These are phyloP conservation scores for Wickerhamiella infanticola DNA, from an alignment of 1,139 yeast species.

Conservation along the genomic window DNA sequence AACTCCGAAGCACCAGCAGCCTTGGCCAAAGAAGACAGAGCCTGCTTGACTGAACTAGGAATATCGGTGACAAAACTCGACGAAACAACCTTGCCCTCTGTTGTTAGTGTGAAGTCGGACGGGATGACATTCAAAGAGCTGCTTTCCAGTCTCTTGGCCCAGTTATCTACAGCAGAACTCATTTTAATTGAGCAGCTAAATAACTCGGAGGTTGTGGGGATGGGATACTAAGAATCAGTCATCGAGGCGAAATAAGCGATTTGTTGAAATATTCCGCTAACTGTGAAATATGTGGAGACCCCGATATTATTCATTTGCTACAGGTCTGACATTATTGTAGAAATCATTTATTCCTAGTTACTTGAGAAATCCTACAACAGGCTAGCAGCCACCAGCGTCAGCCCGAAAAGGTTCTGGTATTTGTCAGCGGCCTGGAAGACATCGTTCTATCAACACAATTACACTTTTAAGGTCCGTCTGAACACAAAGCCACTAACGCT, in stretches of 20 bases:
- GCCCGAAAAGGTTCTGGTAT: too few species aligned
- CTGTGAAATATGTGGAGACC: too few species aligned
- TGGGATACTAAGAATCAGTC: not conserved
- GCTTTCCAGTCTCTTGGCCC: constrained; percentile 57
- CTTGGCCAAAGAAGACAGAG: constrained; percentile 6
- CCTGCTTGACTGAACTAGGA: constrained; percentile 15
- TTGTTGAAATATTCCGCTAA: too few species aligned
- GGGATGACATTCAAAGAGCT: constrained; percentile 83
- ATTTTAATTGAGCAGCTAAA: not conserved
- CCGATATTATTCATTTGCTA: too few species aligned
- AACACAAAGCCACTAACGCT: not conserved
- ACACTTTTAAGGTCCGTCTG: too few species aligned
- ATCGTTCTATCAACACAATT: too few species aligned
- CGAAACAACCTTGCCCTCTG: constrained; percentile 54
- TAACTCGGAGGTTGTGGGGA: too few species aligned
- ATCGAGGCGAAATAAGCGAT: not conserved
- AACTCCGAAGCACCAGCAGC: constrained; percentile 25
- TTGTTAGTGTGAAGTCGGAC: constrained; percentile 70
- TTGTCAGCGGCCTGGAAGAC: too few species aligned
- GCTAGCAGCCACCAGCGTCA: too few species aligned
- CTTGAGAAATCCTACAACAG: too few species aligned
- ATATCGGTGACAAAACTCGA: constrained; percentile 35
- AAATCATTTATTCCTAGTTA: too few species aligned
- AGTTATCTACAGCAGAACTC: constrained; percentile 27
- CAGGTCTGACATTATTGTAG: too few species aligned